phyloP scores from a whole-genome alignment of 805 yeast species.

The Schwanniomyces vanrijiae region DNA sequence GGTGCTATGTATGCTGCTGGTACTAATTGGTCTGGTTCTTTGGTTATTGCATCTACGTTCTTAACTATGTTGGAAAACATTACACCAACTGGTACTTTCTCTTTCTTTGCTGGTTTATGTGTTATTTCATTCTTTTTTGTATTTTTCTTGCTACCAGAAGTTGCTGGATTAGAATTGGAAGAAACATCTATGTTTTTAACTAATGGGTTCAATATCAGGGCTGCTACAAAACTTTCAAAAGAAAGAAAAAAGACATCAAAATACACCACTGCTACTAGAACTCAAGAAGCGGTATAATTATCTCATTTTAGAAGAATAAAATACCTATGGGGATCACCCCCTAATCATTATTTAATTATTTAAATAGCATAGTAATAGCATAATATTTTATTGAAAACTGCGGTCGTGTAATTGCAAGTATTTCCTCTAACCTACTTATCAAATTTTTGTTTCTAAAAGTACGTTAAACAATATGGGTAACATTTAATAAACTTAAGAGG shows the following conservation, averaged over 20 bases:
- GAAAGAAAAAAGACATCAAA: slow-evolving; percentile 31
- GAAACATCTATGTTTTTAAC: slow-evolving; percentile 81
- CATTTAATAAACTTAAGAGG: background rate
- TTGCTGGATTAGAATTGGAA: slow-evolving; percentile 85
- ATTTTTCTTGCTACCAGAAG: slow-evolving; percentile 87
- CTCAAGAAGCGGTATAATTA: background rate
- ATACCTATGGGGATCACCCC: background rate
- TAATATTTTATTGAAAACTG: background rate
- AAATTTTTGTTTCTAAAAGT: background rate
- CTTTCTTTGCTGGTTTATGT: slow-evolving; percentile 83
- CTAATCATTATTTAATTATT: background rate
- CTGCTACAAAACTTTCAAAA: slow-evolving; percentile 37
- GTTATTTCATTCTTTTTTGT: slow-evolving; percentile 70
- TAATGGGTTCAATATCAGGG: slow-evolving; percentile 82
- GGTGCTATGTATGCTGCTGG: slow-evolving; percentile 92
- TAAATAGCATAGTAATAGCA: background rate
- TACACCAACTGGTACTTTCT: slow-evolving; percentile 94
- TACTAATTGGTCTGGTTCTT: slow-evolving; percentile 93
- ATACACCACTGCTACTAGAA: slow-evolving; percentile 8
- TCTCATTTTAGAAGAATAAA: background rate
- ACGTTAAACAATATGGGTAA: background rate
- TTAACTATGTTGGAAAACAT: slow-evolving; percentile 91
- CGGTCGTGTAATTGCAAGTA: background rate
- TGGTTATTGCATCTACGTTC: slow-evolving; percentile 87
- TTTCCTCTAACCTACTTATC: background rate